Percentiles rank a stretch among this genome's conserved stretches.
Conservation (phyloP, 1,139 yeast genomes). For the Suhomyces taliae region DNA sequence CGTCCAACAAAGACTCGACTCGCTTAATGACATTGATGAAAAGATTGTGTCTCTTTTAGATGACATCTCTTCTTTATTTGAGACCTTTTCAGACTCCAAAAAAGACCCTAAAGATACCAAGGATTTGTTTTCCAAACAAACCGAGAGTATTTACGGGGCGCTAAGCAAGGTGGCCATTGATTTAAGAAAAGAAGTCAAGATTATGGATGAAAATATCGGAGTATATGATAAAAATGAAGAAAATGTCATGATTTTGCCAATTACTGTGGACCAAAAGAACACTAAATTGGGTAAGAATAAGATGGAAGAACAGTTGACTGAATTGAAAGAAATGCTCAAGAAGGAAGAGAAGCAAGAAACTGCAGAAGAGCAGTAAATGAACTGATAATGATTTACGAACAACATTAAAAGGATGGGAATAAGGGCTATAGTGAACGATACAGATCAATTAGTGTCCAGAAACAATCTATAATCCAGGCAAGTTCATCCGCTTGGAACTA, state of each 20-base stretch:
- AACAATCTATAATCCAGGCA: no score
- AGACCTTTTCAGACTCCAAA: conserved; percentile 32
- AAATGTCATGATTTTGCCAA: conserved; percentile 56
- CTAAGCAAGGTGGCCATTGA: conserved; percentile 46
- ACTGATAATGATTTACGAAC: neutral
- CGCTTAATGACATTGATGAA: conserved; percentile 44
- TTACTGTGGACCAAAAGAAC: conserved; percentile 61
- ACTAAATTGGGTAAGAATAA: conserved; percentile 55
- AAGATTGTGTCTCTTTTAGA: conserved; percentile 47
- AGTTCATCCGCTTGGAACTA: neutral
- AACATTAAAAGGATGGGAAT: neutral
- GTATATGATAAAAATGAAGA: conserved; percentile 45
- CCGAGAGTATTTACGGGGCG: conserved; percentile 34
- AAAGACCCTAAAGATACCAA: conserved; percentile 16
- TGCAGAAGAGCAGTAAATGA: neutral
- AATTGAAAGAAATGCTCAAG: conserved; percentile 24
- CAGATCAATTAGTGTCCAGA: no score
- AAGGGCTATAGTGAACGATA: no score
- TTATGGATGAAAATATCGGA: conserved; percentile 59
- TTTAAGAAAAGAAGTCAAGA: conserved; percentile 55
- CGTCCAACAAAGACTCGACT: conserved; percentile 46
- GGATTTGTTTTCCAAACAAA: conserved; percentile 25
- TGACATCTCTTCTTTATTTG: conserved; percentile 37
- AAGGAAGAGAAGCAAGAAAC: neutral
- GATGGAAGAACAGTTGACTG: conserved; percentile 37